These are phyloP conservation scores for Pythium guiyangense DNA, from an alignment of 352 stramenopile species.

Conservation along the genomic window DNA sequence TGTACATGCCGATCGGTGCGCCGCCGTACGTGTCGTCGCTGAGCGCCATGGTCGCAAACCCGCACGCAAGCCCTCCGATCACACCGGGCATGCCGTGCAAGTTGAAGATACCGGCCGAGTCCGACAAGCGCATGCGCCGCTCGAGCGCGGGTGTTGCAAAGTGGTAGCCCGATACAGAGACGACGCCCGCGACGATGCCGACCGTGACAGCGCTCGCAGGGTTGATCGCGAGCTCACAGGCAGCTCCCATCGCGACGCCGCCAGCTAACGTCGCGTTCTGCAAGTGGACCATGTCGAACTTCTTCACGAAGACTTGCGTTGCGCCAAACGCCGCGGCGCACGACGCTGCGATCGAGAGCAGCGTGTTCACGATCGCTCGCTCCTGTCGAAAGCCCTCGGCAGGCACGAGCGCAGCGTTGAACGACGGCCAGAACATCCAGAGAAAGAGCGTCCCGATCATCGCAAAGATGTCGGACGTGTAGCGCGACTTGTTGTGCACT, in stretches of 20 bases:
- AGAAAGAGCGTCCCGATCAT: conserved; percentile 85
- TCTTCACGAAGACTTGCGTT: conserved; percentile 46
- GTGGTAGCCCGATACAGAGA: conserved; percentile 42
- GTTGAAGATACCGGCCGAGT: conserved; percentile 66
- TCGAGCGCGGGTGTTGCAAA: conserved; percentile 43
- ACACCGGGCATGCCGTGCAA: conserved; percentile 79
- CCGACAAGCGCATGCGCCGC: conserved; percentile 31
- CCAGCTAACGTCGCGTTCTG: conserved; percentile 83
- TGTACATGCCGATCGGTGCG: conserved; percentile 42
- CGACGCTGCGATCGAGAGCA: conserved; percentile 63
- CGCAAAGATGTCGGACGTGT: conserved; percentile 68
- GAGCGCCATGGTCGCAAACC: conserved; percentile 43
- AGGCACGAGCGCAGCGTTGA: conserved; percentile 70
- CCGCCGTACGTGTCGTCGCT: conserved; percentile 47
- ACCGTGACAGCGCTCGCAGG: conserved; percentile 47
- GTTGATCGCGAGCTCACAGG: conserved; percentile 67
- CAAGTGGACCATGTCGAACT: conserved; percentile 82
- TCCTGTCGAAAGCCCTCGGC: conserved; percentile 59
- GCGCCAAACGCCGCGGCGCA: conserved; percentile 55
- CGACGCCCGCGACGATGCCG: conserved; percentile 42
- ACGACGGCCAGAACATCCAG: conserved; percentile 88
- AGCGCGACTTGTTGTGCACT: conserved; percentile 56
- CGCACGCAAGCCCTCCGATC: conserved; percentile 53
- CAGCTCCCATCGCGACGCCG: conserved; percentile 73
- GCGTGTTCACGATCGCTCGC: conserved; percentile 68